Evolutionary conservation across 768 basidiomycete species (phyloP).

Genomic region (Kwoniella dejecticola): DNA sequence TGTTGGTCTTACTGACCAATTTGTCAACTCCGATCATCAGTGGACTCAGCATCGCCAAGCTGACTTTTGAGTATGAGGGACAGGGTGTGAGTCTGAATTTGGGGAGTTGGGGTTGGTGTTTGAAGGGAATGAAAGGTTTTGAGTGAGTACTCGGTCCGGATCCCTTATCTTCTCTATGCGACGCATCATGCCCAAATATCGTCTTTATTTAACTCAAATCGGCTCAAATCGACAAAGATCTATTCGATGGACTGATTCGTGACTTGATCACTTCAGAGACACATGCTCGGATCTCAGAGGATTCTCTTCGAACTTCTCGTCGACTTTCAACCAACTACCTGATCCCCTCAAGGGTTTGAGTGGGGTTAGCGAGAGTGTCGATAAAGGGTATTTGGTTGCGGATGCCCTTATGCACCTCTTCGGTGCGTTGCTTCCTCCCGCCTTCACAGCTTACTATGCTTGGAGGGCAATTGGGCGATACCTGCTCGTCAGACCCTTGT

Average conservation of each 20-base stretch:
- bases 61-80: slow-evolving; percentile 10
- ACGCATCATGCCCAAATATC: no score
- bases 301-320: slow-evolving; percentile 12
- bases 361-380: slow-evolving; percentile 10
- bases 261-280: slow-evolving; percentile 16
- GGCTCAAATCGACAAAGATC: no score
- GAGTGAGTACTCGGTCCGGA: slow-evolving; percentile 18
- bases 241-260: no score
- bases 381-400: slow-evolving; percentile 28
- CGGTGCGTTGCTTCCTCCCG: slow-evolving; percentile 16
- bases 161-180: no score
- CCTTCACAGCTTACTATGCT: neutral
- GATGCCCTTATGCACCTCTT: slow-evolving; percentile 32
- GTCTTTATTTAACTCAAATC: no score
- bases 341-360: slow-evolving; percentile 11
- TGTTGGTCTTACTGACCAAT: slow-evolving; percentile 30
- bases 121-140: slow-evolving; percentile 15
- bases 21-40: slow-evolving; percentile 38
- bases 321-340: slow-evolving; percentile 11
- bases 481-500: no score
- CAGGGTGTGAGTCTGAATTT: slow-evolving; percentile 27
- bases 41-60: slow-evolving; percentile 29
- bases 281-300: slow-evolving; percentile 18
- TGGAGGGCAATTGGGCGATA: neutral
- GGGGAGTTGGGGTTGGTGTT: slow-evolving; percentile 44